Conservation (phyloP, 768 basidiomycete species). For the Mrakia hoshinonis region DNA sequence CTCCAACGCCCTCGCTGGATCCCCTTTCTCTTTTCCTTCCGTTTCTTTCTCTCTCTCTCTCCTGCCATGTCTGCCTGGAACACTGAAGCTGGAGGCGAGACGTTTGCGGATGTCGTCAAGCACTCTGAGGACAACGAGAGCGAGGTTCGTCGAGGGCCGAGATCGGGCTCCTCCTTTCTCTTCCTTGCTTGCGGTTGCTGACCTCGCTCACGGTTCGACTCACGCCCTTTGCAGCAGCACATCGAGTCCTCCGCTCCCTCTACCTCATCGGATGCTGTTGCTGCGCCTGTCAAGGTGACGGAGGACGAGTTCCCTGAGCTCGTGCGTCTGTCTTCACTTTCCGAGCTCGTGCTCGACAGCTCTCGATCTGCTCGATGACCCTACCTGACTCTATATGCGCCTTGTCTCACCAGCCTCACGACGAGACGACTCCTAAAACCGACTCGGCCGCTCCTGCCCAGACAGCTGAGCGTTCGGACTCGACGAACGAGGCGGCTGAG, state of each 20-base stretch:
- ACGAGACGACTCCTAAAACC: neutral
- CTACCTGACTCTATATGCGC: neutral
- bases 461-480: neutral
- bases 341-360: neutral
- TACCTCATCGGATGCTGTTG: neutral
- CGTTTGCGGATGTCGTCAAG: neutral
- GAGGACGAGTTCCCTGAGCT: constrained; percentile 16
- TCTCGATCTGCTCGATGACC: neutral
- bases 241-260: neutral
- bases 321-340: neutral
- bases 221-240: neutral
- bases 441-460: neutral
- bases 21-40: neutral
- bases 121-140: neutral
- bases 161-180: neutral
- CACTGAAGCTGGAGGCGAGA: neutral
- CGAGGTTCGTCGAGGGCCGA: neutral
- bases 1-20: neutral
- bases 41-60: neutral
- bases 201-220: neutral
- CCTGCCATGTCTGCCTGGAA: neutral
- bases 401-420: neutral
- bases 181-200: neutral
- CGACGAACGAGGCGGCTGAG: neutral
- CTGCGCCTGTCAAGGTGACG: neutral